Evolutionary conservation across 352 stramenopile species (phyloP), one percentile per base, ranked within the genome.

Genomic region (Globisporangium canariense): DNA sequence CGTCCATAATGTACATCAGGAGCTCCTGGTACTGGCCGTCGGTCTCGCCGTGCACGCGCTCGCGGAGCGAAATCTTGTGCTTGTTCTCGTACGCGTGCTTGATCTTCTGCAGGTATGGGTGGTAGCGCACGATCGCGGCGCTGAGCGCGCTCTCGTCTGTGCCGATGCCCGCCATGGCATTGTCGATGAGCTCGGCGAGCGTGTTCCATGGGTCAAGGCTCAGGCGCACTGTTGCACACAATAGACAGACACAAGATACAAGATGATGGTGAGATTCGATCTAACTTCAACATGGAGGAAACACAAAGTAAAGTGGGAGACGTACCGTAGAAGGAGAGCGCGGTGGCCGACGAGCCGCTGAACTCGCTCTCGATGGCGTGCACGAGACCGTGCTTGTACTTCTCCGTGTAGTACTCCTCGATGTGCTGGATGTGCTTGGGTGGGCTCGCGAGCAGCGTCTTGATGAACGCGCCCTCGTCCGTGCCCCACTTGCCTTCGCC

Each of bases 401-500:
- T 93, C 16, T 70, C 67, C n/a, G 66, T 63, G 67, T 93, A 93
- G 6, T 73, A 65, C 32, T 67, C 70, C 25, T 93, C 62, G 43
- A 93, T 82, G 46, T 79, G 74, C 32, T 66, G 66, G 36, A 93
- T 34, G 66, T 91, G 81, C 70, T 81, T 59, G 1, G 79, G 76
- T n/a, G 82, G 81, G 58, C 78, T 90, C 14, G 78, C 58, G 49
- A 90, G 58, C 46, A 90, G 60, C 40, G 83, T 70, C 66, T 89
- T 90, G 41, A 83, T 71, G 64, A 93, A 91, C 1, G 45, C 64
- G 16, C 81, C 77, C 57, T 88, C 81, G 66, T 93, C 82, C 47
- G 82, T 93, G 58, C 82, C 82, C 79, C 79, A 91, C 68, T 91
- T 89, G 65, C 81, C 85, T 56, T 93, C 79, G 45, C 85, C 85